A percentile compares a stretch with the other conserved stretches of the same genome.
phyloP scores from a whole-genome alignment of 1,284 basidiomycete genomes.

The Ceratobasidium sp. region DNA sequence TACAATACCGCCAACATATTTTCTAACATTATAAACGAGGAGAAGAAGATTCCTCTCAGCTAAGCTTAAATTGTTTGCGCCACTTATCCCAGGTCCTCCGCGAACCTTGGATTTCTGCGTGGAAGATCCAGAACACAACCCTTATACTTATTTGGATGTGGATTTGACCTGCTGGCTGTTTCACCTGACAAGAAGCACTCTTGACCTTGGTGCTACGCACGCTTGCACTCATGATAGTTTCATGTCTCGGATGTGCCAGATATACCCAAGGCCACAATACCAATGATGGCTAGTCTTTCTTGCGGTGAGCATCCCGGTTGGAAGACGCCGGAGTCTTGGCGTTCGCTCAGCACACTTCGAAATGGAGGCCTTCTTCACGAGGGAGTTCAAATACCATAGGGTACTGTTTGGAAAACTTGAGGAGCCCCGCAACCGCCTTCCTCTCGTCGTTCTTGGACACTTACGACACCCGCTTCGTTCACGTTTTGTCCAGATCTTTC shows the following conservation, averaged over 20 bases:
- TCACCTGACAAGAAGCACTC: not conserved
- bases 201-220: not conserved
- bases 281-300: slow-evolving; percentile 3
- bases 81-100: not conserved
- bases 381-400: slow-evolving; percentile 28
- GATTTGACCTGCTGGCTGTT: not conserved
- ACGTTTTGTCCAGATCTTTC: slow-evolving; percentile 8
- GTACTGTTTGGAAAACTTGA: not conserved
- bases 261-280: not conserved
- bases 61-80: not conserved
- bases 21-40: not conserved
- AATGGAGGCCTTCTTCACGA: not conserved
- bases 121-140: not conserved
- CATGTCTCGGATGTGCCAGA: not conserved
- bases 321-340: not conserved
- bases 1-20: not conserved
- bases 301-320: not conserved
- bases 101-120: not conserved
- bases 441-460: slow-evolving; percentile 32
- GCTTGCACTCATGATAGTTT: not conserved
- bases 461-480: slow-evolving; percentile 8
- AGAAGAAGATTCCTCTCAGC: not conserved
- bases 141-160: not conserved
- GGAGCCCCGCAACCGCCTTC: slow-evolving; percentile 36
- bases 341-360: not conserved